Evolutionary conservation across 257 asterid species (phyloP).

Genomic region (Capsicum baccatum): DNA sequence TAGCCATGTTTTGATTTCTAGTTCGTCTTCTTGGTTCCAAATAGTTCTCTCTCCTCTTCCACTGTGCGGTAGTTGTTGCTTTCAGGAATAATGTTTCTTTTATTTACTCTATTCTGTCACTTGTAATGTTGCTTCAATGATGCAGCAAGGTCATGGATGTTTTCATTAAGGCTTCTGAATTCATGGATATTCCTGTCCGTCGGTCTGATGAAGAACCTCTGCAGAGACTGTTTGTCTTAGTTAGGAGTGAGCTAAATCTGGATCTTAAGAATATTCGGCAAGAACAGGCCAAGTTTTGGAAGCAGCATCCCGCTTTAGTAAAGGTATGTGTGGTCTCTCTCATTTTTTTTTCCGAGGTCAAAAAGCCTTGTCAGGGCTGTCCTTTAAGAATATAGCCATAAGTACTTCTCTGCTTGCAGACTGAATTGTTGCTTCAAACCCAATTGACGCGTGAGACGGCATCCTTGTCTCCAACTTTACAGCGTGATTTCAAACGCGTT

Average conservation of each 20-base stretch:
- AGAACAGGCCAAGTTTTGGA: conserved; percentile 97
- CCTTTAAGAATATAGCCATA: conserved; percentile 23
- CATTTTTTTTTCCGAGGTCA: conserved; percentile 32
- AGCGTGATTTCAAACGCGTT: conserved; percentile 77
- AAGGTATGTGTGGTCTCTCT: conserved; percentile 56
- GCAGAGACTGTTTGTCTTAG: conserved; percentile 87
- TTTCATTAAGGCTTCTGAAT: conserved; percentile 94
- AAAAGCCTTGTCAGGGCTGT: conserved; percentile 25
- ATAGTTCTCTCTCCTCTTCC: not conserved
- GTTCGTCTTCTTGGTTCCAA: conserved; percentile 10
- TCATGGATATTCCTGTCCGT: conserved; percentile 96
- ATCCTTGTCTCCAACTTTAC: conserved; percentile 77
- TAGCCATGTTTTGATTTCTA: not conserved
- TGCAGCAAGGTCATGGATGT: conserved; percentile 98
- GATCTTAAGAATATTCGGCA: conserved; percentile 89
- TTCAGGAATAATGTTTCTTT: not conserved
- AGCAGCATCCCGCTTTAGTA: conserved; percentile 97
- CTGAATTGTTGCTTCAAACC: conserved; percentile 95
- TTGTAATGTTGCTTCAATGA: conserved; percentile 36
- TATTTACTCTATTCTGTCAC: conserved; percentile 20
- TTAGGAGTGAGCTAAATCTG: conserved; percentile 95
- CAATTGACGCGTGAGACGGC: conserved; percentile 92
- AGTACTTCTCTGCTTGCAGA: conserved; percentile 53
- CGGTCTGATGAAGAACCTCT: conserved; percentile 97
- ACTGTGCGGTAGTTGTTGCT: not conserved